These are phyloP conservation scores for Tillandsia fasciculata DNA, from an alignment of 176 grass and related monocot species.

Conservation along the genomic window DNA sequence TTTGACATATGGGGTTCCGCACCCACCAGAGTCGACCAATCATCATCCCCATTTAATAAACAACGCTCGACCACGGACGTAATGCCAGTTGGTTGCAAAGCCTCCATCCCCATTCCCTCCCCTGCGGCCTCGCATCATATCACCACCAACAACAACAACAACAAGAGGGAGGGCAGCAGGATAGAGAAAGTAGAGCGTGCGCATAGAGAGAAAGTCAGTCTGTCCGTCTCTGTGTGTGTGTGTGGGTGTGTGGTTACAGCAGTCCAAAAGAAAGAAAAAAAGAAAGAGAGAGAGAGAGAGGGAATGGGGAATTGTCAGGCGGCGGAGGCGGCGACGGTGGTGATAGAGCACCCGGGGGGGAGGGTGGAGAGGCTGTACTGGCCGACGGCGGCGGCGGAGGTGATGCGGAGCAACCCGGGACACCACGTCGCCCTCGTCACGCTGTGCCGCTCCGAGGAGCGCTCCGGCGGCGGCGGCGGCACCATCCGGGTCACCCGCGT, in stretches of 20 bases:
- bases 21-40: too few relatives aligned
- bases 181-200: too few relatives aligned
- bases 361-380: slow-evolving; percentile 67
- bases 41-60: too few relatives aligned
- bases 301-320: slow-evolving; percentile 93
- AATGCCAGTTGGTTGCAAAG: too few relatives aligned
- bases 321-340: slow-evolving; percentile 64
- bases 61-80: too few relatives aligned
- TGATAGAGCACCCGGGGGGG: slow-evolving; percentile 76
- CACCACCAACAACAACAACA: too few relatives aligned
- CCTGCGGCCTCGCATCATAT: too few relatives aligned
- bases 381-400: slow-evolving; percentile 52
- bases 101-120: not conserved
- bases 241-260: not conserved
- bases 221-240: too few relatives aligned
- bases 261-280: not conserved
- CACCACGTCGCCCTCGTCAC: slow-evolving; percentile 89
- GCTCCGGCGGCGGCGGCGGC: slow-evolving; percentile 12
- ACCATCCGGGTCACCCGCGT: slow-evolving; percentile 60
- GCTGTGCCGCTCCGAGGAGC: slow-evolving; percentile 49
- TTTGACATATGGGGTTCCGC: too few relatives aligned
- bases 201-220: too few relatives aligned
- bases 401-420: slow-evolving; percentile 89
- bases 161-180: too few relatives aligned
- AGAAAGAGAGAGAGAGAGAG: not conserved